Evolutionary conservation across 2,329 filamentous ascomycete genomes (phyloP).

Genomic region (Colletotrichum viniferum): DNA sequence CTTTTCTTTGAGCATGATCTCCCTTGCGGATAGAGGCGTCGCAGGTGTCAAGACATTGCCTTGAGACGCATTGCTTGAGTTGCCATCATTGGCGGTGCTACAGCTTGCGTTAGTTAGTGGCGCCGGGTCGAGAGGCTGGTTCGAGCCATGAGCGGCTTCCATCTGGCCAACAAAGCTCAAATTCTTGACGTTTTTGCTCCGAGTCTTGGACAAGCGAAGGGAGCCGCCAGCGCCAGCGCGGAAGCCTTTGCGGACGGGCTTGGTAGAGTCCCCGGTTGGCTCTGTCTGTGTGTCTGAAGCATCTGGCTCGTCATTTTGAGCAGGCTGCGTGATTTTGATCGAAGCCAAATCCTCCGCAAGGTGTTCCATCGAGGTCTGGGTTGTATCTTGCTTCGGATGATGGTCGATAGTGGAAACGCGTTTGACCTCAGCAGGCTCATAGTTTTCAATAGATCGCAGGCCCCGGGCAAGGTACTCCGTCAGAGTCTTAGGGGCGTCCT

Average conservation of each 20-base stretch:
- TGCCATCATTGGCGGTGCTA: background rate
- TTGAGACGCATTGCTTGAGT: background rate
- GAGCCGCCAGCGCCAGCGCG: slow-evolving; percentile 36
- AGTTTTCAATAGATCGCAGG: background rate
- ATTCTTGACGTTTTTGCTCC: slow-evolving; percentile 23
- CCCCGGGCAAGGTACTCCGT: background rate
- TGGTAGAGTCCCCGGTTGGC: background rate
- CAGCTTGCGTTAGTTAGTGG: background rate
- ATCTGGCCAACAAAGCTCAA: background rate
- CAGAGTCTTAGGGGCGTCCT: background rate
- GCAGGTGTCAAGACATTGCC: background rate
- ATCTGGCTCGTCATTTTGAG: background rate
- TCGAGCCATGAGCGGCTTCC: background rate
- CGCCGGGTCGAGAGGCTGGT: background rate
- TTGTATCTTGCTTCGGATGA: background rate
- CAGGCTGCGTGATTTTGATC: background rate
- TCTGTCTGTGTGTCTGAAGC: background rate
- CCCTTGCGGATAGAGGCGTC: background rate
- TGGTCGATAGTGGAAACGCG: background rate
- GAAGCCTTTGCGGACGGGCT: slow-evolving; percentile 24
- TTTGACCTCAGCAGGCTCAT: background rate
- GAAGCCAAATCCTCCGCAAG: background rate
- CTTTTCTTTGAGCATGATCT: background rate
- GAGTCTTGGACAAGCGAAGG: slow-evolving; percentile 34
- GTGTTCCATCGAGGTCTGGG: background rate